Percentiles rank a stretch among this genome's conserved stretches.
These are phyloP conservation scores for Candida oleophila DNA, from an alignment of 805 yeast species.

Conservation along the genomic window DNA sequence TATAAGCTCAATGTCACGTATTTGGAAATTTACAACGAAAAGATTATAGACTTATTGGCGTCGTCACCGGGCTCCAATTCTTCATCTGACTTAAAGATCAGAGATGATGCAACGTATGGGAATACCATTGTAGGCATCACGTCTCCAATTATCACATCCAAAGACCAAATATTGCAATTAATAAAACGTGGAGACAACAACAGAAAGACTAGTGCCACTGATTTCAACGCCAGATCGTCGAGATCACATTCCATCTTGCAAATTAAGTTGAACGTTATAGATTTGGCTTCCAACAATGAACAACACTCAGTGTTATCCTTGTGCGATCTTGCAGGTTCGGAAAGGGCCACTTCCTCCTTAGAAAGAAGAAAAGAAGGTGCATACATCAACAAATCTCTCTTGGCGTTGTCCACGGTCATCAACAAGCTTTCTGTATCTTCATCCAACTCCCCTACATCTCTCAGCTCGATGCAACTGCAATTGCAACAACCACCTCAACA, in stretches of 20 bases:
- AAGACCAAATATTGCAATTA: conserved; percentile 58
- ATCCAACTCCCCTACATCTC: conserved; percentile 16
- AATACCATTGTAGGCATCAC: conserved; percentile 73
- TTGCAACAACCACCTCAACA: not conserved
- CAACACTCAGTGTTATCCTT: conserved; percentile 66
- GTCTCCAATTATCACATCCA: conserved; percentile 54
- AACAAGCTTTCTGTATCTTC: conserved; percentile 59
- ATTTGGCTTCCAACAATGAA: conserved; percentile 37
- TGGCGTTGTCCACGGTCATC: conserved; percentile 91
- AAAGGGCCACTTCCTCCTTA: conserved; percentile 67
- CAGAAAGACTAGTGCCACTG: conserved; percentile 84
- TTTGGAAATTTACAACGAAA: conserved; percentile 85
- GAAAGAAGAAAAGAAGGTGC: conserved; percentile 94
- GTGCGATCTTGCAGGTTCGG: conserved; percentile 98
- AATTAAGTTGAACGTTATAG: conserved; percentile 52
- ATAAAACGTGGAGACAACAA: conserved; percentile 70
- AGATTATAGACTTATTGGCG: conserved; percentile 67
- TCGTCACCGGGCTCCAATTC: conserved; percentile 13
- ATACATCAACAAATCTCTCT: conserved; percentile 83
- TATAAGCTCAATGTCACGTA: conserved; percentile 64
- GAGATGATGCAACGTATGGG: conserved; percentile 75
- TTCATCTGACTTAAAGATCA: conserved; percentile 59
- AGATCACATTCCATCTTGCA: conserved; percentile 90
- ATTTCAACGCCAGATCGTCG: conserved; percentile 82
- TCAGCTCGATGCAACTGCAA: conserved; percentile 10